phyloP scores from a whole-genome alignment of 306 rosid genomes.

The Comarum palustre region DNA sequence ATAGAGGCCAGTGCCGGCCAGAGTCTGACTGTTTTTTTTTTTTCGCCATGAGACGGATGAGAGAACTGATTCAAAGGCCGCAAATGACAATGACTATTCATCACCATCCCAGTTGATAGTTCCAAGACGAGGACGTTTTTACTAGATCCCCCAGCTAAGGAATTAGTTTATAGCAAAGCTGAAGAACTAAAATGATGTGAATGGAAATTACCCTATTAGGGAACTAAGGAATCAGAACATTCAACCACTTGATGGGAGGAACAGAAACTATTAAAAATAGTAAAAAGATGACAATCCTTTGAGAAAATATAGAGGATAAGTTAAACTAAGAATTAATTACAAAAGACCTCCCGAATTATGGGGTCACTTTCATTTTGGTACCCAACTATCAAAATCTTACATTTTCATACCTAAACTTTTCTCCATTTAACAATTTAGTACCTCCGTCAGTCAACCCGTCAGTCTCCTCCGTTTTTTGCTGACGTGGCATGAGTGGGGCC shows the following conservation, averaged over 20 bases:
- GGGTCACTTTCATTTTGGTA: too few species aligned
- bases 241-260: neutral
- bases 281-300: neutral
- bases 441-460: too few species aligned
- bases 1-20: slow-evolving; percentile 32
- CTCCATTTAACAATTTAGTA: too few species aligned
- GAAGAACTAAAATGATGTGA: neutral
- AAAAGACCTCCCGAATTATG: too few species aligned
- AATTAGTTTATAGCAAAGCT: neutral
- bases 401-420: too few species aligned
- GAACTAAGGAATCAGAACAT: slow-evolving; percentile 22
- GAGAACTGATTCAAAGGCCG: slow-evolving; percentile 97
- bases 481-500: too few species aligned
- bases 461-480: too few species aligned
- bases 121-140: slow-evolving; percentile 37
- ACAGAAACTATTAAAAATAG: neutral
- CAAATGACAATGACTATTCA: slow-evolving; percentile 80
- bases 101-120: slow-evolving; percentile 53
- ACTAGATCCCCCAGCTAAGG: neutral
- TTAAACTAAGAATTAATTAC: too few species aligned
- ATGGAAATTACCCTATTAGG: slow-evolving; percentile 20
- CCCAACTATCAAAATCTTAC: too few species aligned
- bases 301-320: neutral
- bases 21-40: slow-evolving; percentile 96
- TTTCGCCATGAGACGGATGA: too few species aligned